Base-by-base conservation (phyloP, 2,329 filamentous ascomycete species). In the Aureobasidium namibiae region DNA sequence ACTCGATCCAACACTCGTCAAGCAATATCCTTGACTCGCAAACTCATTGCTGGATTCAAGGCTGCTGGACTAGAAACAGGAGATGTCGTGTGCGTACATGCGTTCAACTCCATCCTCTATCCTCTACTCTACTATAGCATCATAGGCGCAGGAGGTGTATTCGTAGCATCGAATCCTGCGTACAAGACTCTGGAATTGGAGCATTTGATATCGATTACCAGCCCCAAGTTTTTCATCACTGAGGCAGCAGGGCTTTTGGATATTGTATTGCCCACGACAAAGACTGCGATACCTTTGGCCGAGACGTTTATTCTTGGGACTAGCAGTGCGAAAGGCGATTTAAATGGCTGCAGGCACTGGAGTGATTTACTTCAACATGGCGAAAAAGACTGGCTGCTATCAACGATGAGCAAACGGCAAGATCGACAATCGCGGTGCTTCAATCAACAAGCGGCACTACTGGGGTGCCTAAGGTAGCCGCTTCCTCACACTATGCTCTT, bases 81-180 rank as follows among this genome's bases (percentile, higher is more conserved):
- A 31, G 48, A 61, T 36, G 18, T 24, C 16, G 39, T 57, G 4
- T 48, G 42, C 16, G 33, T 57, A 5, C 29, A 36, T 57, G 52
- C 68, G 11, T 33, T 62, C 6, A 71, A 70, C 60, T 67, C 69
- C 60, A 38, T 38, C 14, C 21, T 75, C 54, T 82, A 81, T 60
- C 73, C 74, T 6, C 69, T 81, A 39, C 63, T 82, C 3, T 76
- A 77, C 33, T 67, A 82, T 10, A 79, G 75, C 21, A 77, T 80
- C 53, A 74, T 80, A 61, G 77, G 76, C 23, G 73, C 76, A 31
- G 75, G 75, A 14, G 78, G 75, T 49, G 69, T 76, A 34, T 80
- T 78, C 66, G 77, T 78, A 62, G 79, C 78, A 16, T 74, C 76
- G 11, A 82, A 81, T 63, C 73, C 76, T 4, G 71, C 73, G 11